These are phyloP conservation scores for Orobanche coerulescens DNA, from an alignment of 257 asterid species.

Conservation along the genomic window DNA sequence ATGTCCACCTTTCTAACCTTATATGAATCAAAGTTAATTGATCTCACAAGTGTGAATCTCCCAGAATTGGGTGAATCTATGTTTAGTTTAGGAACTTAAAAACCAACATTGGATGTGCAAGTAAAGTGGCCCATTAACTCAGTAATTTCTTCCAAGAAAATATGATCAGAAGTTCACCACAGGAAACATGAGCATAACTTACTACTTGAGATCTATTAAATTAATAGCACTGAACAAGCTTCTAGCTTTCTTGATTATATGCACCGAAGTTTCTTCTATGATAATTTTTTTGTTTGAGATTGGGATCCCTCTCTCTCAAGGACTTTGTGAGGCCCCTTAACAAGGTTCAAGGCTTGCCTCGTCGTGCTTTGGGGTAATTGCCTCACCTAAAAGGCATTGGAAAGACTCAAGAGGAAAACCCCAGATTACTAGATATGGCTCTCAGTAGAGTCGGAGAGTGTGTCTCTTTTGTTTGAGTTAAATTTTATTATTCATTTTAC, in stretches of 20 bases:
- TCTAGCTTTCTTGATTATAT: not conserved
- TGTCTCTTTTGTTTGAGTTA: not conserved
- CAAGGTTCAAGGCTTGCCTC: not conserved
- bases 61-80: not conserved
- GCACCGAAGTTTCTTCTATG: not conserved
- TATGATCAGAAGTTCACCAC: not conserved
- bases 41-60: not conserved
- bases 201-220: not conserved
- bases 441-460: conserved; percentile 8
- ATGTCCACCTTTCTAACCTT: not conserved
- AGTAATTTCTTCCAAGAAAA: conserved; percentile 8
- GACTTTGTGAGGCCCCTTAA: conserved; percentile 10
- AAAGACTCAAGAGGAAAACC: not conserved
- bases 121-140: not conserved
- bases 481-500: not conserved
- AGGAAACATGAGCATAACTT: not conserved
- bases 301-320: conserved; percentile 2
- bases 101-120: conserved; percentile 4
- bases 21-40: not conserved
- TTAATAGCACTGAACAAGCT: conserved; percentile 1
- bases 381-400: not conserved
- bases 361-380: conserved; percentile 8
- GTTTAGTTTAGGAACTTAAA: not conserved
- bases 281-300: not conserved
- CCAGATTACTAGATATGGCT: not conserved